Evolutionary conservation across 495 filamentous ascomycete genomes (phyloP), one percentile per base, ranked within the genome.

Genomic region (Tetracladium marchalianum): DNA sequence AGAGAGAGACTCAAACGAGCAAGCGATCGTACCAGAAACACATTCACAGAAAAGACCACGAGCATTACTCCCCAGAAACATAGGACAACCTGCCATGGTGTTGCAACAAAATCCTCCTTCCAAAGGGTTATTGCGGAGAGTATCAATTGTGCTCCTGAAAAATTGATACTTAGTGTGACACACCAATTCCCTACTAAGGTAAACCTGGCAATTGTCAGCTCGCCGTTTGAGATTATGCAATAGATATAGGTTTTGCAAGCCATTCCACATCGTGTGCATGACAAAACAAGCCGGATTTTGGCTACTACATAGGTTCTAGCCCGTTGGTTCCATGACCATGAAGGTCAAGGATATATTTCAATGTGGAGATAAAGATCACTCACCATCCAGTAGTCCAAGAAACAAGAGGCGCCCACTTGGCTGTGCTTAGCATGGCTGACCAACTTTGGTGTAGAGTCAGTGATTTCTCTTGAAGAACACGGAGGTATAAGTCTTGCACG

Each of bases 51-150:
- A 37, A 73, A 69, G 54, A 75, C 79, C 34, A 80, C 51, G 7
- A 73, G 47, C 66, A 78, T 79, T 1, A 84, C 73, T 22, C 60
- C 55, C 78, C 77, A 82, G 53, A 81, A 84, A 67, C 72, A 75
- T 24, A 83, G 55, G 3, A 84, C 69, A 0, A 76, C 80, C 61
- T 82, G 78, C 68, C 72, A 82, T 47, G 63, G 62, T 52, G 71
- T 81, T 5, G 80, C 68, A 32, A 74, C 80, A 52, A 73, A 82
- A 43, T 74, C 69, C 31, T 79, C 75, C 15, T 76, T 65, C 72
- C 76, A 81, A 5, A 83, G 60, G 6, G 73, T 62, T 46, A 83
- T 80, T 0, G 78, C 75, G 38, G 67, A 72, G 15, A 83, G 66
- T 34, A 84, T 77, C 24, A 85, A 52, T 53, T 82, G 76, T 0